Percentiles rank a stretch among this genome's conserved stretches.
Conservation (phyloP, 2,329 filamentous ascomycete species). For the Aotearoamyces nothofagi region DNA sequence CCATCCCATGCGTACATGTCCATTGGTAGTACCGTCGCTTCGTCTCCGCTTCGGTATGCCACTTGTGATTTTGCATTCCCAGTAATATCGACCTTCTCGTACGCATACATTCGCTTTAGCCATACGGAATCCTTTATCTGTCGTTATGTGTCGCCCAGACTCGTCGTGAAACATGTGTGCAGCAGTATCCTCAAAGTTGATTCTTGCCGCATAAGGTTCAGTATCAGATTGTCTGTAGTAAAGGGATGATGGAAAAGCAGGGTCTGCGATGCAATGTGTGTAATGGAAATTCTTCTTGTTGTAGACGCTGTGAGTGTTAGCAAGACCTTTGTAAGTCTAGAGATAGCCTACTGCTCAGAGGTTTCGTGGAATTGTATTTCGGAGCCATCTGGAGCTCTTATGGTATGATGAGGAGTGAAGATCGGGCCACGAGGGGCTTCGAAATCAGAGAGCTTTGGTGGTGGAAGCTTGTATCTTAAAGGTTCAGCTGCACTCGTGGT, state of each 20-base stretch:
- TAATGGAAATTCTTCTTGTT: conserved; percentile 73
- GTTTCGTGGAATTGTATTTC: conserved; percentile 45
- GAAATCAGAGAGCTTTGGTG: conserved; percentile 46
- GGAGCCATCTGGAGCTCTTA: conserved; percentile 31
- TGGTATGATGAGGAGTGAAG: conserved; percentile 38
- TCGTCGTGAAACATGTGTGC: conserved; percentile 72
- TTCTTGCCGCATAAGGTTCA: conserved; percentile 65
- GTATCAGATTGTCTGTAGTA: conserved; percentile 85
- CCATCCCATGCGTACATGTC: conserved; percentile 73
- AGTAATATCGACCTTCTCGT: conserved; percentile 82
- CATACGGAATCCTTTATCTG: conserved; percentile 86
- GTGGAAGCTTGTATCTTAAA: conserved; percentile 47
- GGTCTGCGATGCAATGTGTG: conserved; percentile 79
- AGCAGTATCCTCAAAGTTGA: conserved; percentile 88
- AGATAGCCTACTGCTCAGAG: conserved; percentile 41
- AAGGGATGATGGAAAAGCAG: conserved; percentile 69
- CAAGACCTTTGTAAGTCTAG: neutral
- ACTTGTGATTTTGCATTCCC: conserved; percentile 78
- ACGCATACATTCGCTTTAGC: conserved; percentile 81
- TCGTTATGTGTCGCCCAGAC: conserved; percentile 63
- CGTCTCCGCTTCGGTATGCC: conserved; percentile 39
- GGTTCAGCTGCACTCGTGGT: conserved; percentile 24
- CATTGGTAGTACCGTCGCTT: conserved; percentile 7
- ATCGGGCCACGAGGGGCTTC: conserved; percentile 41
- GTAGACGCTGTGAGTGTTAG: conserved; percentile 28